Conservation (phyloP, 164 flowering plant genomes). For the Saururus chinensis region DNA sequence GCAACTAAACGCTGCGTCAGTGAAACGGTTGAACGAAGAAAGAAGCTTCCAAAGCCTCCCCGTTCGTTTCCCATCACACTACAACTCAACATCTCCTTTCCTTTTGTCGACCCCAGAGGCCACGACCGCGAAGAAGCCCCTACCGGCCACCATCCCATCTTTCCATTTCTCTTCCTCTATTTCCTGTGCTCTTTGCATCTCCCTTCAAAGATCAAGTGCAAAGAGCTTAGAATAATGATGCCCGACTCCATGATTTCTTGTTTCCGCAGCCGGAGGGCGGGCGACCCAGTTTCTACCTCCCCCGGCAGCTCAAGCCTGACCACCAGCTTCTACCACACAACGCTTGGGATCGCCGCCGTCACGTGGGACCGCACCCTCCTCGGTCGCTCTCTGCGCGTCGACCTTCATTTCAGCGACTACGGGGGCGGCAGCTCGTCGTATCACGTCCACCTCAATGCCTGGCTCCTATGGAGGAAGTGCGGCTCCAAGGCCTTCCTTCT, state of each 20-base stretch:
- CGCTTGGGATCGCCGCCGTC: constrained; percentile 48
- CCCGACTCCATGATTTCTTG: constrained; percentile 34
- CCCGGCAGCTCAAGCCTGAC: constrained; percentile 31
- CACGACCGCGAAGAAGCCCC: too few relatives aligned
- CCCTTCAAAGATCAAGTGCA: too few relatives aligned
- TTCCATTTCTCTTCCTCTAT: too few relatives aligned
- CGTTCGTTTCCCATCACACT: too few relatives aligned
- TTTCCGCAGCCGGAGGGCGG: constrained; percentile 26
- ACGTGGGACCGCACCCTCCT: constrained; percentile 59
- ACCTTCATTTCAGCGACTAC: constrained; percentile 20
- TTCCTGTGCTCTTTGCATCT: too few relatives aligned
- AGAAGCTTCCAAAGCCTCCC: too few relatives aligned
- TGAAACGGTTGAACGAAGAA: too few relatives aligned
- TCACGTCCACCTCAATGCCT: constrained; percentile 44
- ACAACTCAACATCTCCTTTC: too few relatives aligned
- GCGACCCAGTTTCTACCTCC: background rate
- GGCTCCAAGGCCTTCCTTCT: constrained; percentile 38
- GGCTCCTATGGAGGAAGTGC: constrained; percentile 52
- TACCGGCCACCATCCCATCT: too few relatives aligned
- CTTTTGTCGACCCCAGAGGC: too few relatives aligned
- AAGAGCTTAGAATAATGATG: constrained; percentile 3
- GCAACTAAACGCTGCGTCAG: too few relatives aligned
- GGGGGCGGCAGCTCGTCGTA: constrained; percentile 13
- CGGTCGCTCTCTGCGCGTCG: constrained; percentile 46
- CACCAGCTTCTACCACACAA: constrained; percentile 57